Evolutionary conservation across 768 basidiomycete genomes (phyloP), one percentile per base, ranked within the genome.

Genomic region (Mycena vitilis): DNA sequence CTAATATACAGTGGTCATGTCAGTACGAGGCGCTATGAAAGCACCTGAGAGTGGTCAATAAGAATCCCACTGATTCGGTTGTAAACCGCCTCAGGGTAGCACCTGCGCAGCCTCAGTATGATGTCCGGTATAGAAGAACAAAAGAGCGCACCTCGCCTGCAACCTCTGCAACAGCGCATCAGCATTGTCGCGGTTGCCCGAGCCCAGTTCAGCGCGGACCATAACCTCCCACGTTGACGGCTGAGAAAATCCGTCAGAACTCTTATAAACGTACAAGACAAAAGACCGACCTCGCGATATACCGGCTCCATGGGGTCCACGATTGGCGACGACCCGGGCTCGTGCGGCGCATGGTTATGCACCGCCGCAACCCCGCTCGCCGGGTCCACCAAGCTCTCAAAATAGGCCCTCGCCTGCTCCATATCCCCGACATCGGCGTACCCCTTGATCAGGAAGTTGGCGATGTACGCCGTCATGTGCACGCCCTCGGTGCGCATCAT

Each of bases 151-250:
- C 91, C 95, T 87, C 74, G 89, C 85, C 78, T 88, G 89, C 72
- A 96, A 80, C 53, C 94, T 86, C 62, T 88, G 85, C 37, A 96
- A 82, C 0, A 98, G 82, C 4, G 83, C 86, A 5, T 88, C 54
- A 0, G 96, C 97, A 13, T 84, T 84, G 53, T 89, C 86, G 15
- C 89, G 87, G 72, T 94, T 87, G 15, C 94, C 94, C 58, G 85
- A 87, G 22, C 89, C 89, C 13, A 99, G 84, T 76, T 99, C 98
- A 1, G 93, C 94, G 16, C 94, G 88, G 70, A 99, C 89, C 96
- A 99, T 99, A 6, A 89, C 90, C 75, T 99, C 98, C 91, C 94
- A 97, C 0, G 95, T 96, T 47, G 93, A 95, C 15, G 95, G 95
- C 90, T 94, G 73, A 3, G 64, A 60, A 53, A 11, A 48, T 66